Base-by-base conservation (phyloP, 2,329 filamentous ascomycete genomes). In the Cladosporium sp. region DNA sequence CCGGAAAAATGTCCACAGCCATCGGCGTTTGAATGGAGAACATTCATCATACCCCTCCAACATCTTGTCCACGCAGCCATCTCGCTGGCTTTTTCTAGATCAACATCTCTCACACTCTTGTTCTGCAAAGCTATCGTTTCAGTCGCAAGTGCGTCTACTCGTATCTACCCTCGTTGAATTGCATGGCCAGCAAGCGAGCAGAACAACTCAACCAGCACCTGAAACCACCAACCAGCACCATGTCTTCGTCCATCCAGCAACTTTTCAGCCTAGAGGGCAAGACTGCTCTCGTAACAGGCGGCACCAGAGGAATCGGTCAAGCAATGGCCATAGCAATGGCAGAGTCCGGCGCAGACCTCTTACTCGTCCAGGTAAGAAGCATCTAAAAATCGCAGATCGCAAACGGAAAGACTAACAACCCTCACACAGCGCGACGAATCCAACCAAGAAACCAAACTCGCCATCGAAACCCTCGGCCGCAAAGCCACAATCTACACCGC, bases 401-500 rank as follows among this genome's bases (percentile, higher is more conserved):
- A n/a, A n/a, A n/a, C n/a, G n/a, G n/a, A 24, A 40, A n/a, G 13
- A 5, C 44, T 39, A 39, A 24, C 29, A 24, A 24, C n/a, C 3
- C 19, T 13, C 36, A 5, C 9, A 18, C 59, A 83, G 79, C 72
- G 80, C 61, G 77, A 83, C 63, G 73, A 74, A 32, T 73, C 73
- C 62, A 82, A 75, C 61, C 67, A 69, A 57, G 56, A 63, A 32
- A 91, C 87, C 7, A 80, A 82, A 60, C 65, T 80, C 36, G 74
- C 77, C 11, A 77, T 91, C 61, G 78, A 82, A 63, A 73, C 77
- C 36, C 78, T 89, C 6, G 84, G 84, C 54, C 83, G 86, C 57
- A 83, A 80, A 64, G 82, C 78, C 39, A 73, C 69, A 50, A 82
- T 90, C 63, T 87, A 88, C 73, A 81, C 77, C 1, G 83, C 82